Evolutionary conservation across 306 rosid species (phyloP), one percentile per base, ranked within the genome.

Genomic region (Astragalus membranaceus): DNA sequence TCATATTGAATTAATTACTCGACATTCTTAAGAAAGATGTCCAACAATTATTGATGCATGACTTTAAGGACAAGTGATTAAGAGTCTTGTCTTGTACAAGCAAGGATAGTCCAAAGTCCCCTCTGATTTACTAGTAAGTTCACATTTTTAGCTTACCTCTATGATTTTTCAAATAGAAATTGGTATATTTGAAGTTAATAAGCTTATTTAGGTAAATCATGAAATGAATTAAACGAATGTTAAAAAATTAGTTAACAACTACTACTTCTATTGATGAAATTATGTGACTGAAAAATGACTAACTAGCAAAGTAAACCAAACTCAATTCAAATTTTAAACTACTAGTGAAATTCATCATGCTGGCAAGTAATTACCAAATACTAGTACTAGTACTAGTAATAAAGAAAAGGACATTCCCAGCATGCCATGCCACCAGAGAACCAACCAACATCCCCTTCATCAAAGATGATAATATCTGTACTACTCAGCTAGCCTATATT

Each of bases 361-460:
- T 43, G 67, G 23, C 29, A 69, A 39, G 1, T 26, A 26, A 10
- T 61, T 46, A 67, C 4, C 1, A 26, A 26, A 26, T 26, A 26
- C 30, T 26, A 26, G 30, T 26, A 23, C 1, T 23, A 23, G 26
- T 23, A 26, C 30, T 26, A 26, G 15, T 69, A 8, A 74, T 11
- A 13, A 66, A 74, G 29, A 47, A 70, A 65, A 42, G 51, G 64
- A 61, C 68, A 72, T 17, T 46, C 42, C 7, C 41, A 61, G 60
- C 62, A 72, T 76, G 79, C 70, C 62, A 72, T 76, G 79, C 70
- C 48, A 68, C 79, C 74, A 5, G 37, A 61, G 64, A 67, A 46
- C 82, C 57, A 66, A 46, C 82, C 57, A 73, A 68, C 85, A 77
- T 77, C 54, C 64, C 47, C 37, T 30, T 41, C 16, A 12, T 12